Evolutionary conservation across 768 basidiomycete genomes (phyloP), one percentile per base, ranked within the genome.

Genomic region (Auriscalpium vulgare): DNA sequence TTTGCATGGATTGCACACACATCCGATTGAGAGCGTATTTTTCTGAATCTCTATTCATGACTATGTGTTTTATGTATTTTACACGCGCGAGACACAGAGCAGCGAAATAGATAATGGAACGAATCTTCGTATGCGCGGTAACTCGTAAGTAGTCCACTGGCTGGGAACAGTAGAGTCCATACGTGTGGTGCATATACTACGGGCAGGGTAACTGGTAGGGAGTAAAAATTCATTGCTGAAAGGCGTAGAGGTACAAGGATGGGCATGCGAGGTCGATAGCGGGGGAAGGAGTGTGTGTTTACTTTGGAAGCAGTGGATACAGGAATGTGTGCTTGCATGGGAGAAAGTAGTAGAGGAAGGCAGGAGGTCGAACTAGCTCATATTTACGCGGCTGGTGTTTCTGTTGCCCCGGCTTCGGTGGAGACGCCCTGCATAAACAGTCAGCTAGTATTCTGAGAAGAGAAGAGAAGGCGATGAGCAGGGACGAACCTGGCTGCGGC

Each of bases 401-500:
- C 47, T 13, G 47, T 16, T 48, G 6, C 17, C 23, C 43, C 16
- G 11, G 40, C 10, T 8, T 19, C 37, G 10, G 51, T 53, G 14
- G 43, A 17, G 40, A 53, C 51, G n/a, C 51, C 51, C 51, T 53
- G 16, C 14, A 40, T 13, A n/a, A 7, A 10, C 16, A 16, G n/a
- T 36, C n/a, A 37, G 21, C 37, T 16, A 17, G 11, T 3, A 29
- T 8, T 17, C 16, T n/a, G 13, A 6, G 36, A 17, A 23, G 17
- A 6, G 36, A 17, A 23, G 17, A 21, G 29, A 13, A 11, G 1
- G 38, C 17, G 8, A 29, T 23, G 37, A 43, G 16, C 3, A 45
- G 51, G 23, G 23, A 37, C 79, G 38, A 52, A 87, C 87, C 75
- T 79, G 85, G 37, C 83, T 78, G 50, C 94, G 85, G 72, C 94